Evolutionary conservation across 2,329 filamentous ascomycete species (phyloP), one percentile per base, ranked within the genome.

Genomic region (Didymella segeticola): DNA sequence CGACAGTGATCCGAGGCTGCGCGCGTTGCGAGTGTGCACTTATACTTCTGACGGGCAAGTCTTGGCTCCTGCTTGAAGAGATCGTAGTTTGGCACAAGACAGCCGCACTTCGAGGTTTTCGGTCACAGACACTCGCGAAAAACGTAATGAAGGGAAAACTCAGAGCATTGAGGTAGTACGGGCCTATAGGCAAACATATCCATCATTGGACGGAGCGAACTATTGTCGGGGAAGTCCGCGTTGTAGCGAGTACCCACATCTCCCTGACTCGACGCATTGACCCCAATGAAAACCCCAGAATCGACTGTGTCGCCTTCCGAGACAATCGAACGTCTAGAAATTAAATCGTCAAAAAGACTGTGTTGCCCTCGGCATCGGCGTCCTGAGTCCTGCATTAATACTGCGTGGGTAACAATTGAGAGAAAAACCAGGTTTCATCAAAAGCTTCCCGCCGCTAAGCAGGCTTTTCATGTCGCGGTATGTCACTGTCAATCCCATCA

Each of bases 171-270:
- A 23, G 10, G 17, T 7, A 37, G 25, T 20, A 36, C 3, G 19
- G 5, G 46, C 52, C 45, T 55, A 31, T 42, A 45, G 46, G 41
- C 52, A 42, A 31, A 33, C 34, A 20, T 8, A 17, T 14, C 23
- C 8, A 4, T 42, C 30, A 56, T 56, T 52, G 53, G 53, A 38
- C 37, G 4, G 20, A 23, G 22, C 7, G 26, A 38, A 34, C 37
- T 37, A 37, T 31, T 29, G 45, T 57, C 54, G 48, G 49, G 49
- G 54, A 53, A 43, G 38, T 53, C 54, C 48, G 54, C 54, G 49
- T 14, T 37, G 41, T 19, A 51, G 29, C 23, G 23, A 47, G 47
- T 55, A 55, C 26, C 54, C 48, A 57, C 43, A 25, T 26, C 37
- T 15, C 20, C 49, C 23, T 38, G 54, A 46, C 38, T 53, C 45